Percentiles rank a stretch among this genome's conserved stretches.
Conservation (phyloP, 805 yeast species). For the Candida sithepensis region DNA sequence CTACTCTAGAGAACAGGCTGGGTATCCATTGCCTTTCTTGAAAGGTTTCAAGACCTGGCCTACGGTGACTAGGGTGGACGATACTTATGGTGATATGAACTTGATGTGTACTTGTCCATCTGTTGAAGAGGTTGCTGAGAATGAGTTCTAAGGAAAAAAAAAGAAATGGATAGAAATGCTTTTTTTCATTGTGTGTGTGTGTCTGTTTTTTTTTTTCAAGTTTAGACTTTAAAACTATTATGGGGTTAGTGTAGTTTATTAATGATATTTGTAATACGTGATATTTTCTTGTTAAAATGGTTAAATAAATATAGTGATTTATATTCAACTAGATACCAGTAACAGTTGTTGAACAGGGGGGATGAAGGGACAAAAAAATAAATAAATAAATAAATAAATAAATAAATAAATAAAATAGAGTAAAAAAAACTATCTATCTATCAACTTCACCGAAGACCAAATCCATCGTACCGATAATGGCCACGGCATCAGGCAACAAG, state of each 20-base stretch:
- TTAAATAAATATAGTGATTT: background rate
- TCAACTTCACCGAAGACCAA: slow-evolving; percentile 93
- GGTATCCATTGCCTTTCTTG: slow-evolving; percentile 79
- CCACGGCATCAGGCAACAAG: slow-evolving; percentile 87
- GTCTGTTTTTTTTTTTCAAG: background rate
- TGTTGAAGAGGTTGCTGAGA: slow-evolving; percentile 65
- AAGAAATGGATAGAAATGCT: no score
- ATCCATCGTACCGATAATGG: slow-evolving; percentile 94
- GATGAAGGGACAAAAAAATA: slow-evolving; percentile 1
- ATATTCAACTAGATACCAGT: background rate
- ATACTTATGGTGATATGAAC: slow-evolving; percentile 90
- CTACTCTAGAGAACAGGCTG: slow-evolving; percentile 90
- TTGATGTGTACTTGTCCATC: slow-evolving; percentile 91
- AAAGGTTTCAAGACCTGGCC: slow-evolving; percentile 90
- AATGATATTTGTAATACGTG: background rate
- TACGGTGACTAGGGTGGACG: slow-evolving; percentile 86
- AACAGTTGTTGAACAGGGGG: slow-evolving; percentile 3
- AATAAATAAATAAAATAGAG: slow-evolving; percentile 4
- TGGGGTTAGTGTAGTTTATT: background rate
- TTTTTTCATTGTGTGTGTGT: background rate
- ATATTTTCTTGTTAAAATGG: background rate
- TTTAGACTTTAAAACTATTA: background rate
- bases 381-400: slow-evolving; percentile 2
- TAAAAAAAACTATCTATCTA: slow-evolving; percentile 44
- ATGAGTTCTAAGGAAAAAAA: background rate